Evolutionary conservation across 2,329 filamentous ascomycete genomes (phyloP).

Genomic region (Aspergillus sp.): DNA sequence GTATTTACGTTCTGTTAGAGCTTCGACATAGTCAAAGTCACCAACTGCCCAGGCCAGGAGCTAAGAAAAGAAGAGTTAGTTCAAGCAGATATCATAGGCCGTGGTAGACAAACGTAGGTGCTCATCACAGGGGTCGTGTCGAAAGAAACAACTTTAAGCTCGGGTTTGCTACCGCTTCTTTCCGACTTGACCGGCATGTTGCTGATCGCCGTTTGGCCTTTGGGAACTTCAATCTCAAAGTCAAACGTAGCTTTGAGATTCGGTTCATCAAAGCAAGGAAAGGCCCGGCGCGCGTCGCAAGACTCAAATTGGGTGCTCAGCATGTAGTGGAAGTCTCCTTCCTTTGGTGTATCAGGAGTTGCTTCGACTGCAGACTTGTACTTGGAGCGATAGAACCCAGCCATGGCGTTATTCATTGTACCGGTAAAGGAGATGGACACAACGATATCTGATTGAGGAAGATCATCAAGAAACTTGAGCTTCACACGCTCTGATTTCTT

Average conservation of each 20-base stretch:
- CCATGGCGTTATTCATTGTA: constrained; percentile 86
- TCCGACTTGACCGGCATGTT: constrained; percentile 90
- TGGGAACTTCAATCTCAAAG: constrained; percentile 87
- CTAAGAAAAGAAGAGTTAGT: constrained; percentile 59
- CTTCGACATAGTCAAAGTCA: constrained; percentile 96
- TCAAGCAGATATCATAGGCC: background rate
- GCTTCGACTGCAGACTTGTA: constrained; percentile 81
- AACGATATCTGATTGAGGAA: constrained; percentile 70
- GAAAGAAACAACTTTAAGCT: constrained; percentile 71
- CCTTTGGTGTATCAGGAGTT: constrained; percentile 76
- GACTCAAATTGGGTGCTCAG: constrained; percentile 97
- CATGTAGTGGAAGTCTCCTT: constrained; percentile 70
- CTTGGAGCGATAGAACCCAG: constrained; percentile 90
- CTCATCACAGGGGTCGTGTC: constrained; percentile 88
- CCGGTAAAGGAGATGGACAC: constrained; percentile 77
- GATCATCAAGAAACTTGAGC: constrained; percentile 73
- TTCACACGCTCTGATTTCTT: constrained; percentile 81
- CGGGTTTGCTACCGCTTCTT: constrained; percentile 69
- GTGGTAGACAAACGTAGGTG: constrained; percentile 63
- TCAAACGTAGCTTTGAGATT: constrained; percentile 97
- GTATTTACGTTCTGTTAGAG: constrained; percentile 85
- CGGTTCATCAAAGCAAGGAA: constrained; percentile 98
- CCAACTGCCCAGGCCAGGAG: constrained; percentile 92
- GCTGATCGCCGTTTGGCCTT: constrained; percentile 84
- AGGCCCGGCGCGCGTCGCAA: constrained; percentile 90